Conservation (phyloP, 352 stramenopile genomes). For the Pythium plurisporium region DNA sequence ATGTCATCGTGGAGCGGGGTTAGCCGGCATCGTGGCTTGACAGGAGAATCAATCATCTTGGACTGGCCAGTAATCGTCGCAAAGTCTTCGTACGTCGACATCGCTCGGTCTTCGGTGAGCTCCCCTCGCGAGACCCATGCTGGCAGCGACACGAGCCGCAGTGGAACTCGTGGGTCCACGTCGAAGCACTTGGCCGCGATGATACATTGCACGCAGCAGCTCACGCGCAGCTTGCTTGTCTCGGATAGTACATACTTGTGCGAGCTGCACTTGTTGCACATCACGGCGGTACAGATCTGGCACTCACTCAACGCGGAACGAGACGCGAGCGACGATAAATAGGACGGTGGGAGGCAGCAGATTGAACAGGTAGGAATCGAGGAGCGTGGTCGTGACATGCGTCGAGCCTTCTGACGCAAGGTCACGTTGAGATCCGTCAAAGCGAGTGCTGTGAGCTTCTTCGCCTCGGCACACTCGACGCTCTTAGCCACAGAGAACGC, state of each 20-base stretch:
- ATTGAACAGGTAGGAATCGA: slow-evolving; percentile 15
- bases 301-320: too few relatives aligned
- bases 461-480: slow-evolving; percentile 22
- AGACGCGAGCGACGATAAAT: slow-evolving; percentile 19
- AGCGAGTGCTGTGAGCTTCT: slow-evolving; percentile 25
- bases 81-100: too few relatives aligned
- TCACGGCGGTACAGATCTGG: slow-evolving; percentile 16
- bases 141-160: slow-evolving; percentile 11
- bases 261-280: slow-evolving; percentile 23
- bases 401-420: too few relatives aligned
- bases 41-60: too few relatives aligned
- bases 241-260: slow-evolving; percentile 19
- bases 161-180: slow-evolving; percentile 6
- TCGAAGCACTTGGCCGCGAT: slow-evolving; percentile 13
- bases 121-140: slow-evolving; percentile 17
- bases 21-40: too few relatives aligned
- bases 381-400: slow-evolving; percentile 5
- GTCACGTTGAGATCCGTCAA: slow-evolving; percentile 11
- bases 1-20: too few relatives aligned
- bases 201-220: slow-evolving; percentile 27
- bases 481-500: slow-evolving; percentile 7
- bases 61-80: too few relatives aligned
- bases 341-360: slow-evolving; percentile 7
- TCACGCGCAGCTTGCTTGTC: slow-evolving; percentile 17
- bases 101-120: too few relatives aligned